A percentile compares a stretch with the other conserved stretches of the same genome.
phyloP scores from a whole-genome alignment of 768 basidiomycete species.

The Neoboletus magnificus region DNA sequence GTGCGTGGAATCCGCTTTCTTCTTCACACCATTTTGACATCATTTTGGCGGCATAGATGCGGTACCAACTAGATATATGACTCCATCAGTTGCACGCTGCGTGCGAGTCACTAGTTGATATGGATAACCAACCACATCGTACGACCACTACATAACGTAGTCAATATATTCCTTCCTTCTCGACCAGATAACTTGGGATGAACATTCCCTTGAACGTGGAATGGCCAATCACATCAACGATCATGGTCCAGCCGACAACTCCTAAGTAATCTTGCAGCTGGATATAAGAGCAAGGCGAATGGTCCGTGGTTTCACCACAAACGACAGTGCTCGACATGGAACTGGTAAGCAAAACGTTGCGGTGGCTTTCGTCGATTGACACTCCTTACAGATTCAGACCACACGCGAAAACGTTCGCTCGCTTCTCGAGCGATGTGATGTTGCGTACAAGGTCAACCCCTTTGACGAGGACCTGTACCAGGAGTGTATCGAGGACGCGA shows the following conservation, averaged over 20 bases:
- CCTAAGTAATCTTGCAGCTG: neutral
- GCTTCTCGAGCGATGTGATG: neutral
- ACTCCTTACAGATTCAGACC: neutral
- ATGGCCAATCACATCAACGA: neutral
- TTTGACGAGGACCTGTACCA: conserved; percentile 14
- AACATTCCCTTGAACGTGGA: neutral
- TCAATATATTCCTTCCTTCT: neutral
- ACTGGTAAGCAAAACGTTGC: neutral
- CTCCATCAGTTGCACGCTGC: neutral
- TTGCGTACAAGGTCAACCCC: conserved; percentile 1
- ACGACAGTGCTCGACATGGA: conserved; percentile 1
- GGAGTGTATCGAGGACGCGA: neutral
- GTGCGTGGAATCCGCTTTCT: neutral
- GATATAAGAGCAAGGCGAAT: conserved; percentile 5
- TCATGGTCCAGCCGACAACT: neutral
- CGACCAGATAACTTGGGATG: neutral
- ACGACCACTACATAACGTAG: neutral
- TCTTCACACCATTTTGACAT: neutral
- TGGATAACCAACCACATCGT: neutral
- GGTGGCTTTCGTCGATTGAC: neutral
- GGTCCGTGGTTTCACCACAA: neutral
- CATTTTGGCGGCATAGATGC: neutral
- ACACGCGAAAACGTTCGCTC: neutral
- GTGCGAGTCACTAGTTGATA: neutral
- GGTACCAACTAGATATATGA: neutral